These are phyloP conservation scores for Gossypioides kirkii DNA, from an alignment of 345 rosid species.

Conservation along the genomic window DNA sequence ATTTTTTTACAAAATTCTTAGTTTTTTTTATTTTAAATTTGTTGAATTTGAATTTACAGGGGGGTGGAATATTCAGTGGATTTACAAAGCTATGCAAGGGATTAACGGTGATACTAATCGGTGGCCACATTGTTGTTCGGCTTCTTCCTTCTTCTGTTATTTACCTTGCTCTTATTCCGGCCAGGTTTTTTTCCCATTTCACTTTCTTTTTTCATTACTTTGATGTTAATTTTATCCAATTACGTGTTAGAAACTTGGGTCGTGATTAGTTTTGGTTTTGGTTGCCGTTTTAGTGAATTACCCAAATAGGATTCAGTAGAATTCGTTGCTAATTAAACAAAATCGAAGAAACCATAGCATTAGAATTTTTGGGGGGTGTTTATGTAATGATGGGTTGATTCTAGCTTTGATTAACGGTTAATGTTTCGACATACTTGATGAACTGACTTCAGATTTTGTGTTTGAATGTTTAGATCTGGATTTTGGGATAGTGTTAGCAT, in stretches of 20 bases:
- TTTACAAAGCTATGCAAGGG: constrained; percentile 94
- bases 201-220: not conserved
- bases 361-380: not conserved
- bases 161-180: constrained; percentile 89
- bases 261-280: not conserved
- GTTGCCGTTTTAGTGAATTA: not conserved
- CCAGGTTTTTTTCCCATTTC: constrained; percentile 40
- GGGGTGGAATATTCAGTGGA: constrained; percentile 55
- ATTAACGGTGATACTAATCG: constrained; percentile 65
- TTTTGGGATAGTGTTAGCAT: not conserved
- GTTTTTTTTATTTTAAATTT: not conserved
- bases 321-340: not conserved
- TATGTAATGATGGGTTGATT: not conserved
- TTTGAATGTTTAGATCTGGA: constrained; percentile 1
- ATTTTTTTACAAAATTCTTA: not conserved
- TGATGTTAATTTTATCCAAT: not conserved
- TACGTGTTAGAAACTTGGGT: not conserved
- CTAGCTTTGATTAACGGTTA: not conserved
- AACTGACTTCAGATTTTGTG: not conserved
- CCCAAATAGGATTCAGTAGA: not conserved
- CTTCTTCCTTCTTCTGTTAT: constrained; percentile 60
- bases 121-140: constrained; percentile 77
- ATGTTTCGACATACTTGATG: not conserved
- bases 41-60: constrained; percentile 29
- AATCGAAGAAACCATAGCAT: not conserved